Base-by-base conservation (phyloP, 495 filamentous ascomycete genomes). In the Rostrohypoxylon terebratum region DNA sequence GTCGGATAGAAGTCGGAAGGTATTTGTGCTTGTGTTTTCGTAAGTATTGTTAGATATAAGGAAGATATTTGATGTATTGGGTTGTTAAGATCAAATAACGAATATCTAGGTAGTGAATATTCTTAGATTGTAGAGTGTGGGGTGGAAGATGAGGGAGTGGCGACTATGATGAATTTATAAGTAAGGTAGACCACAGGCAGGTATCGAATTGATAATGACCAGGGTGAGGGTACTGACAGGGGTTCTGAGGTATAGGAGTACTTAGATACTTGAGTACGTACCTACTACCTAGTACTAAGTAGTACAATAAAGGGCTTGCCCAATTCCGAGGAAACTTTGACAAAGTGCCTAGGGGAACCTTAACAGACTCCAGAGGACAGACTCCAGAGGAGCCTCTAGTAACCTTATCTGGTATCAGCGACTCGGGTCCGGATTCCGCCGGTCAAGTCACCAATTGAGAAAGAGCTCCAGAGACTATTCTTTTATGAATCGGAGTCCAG, bases 391-490 rank as follows among this genome's bases (percentile, higher is more conserved):
- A 51, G 36, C 66, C 45, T 34, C 33, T 21, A 62, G 57, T 66
- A 73, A 73, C 71, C 71, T 66, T 73, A 69, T 73, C 62, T 23
- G 66, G 66, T 48, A 61, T 58, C 48, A 59, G 21, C 48, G 62
- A 74, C 66, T 69, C 62, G 71, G 66, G 69, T 42, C 65, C 65
- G 70, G 65, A 61, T 73, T 54, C 64, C 65, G 58, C 71, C 66
- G 71, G 10, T 38, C 44, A 55, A 69, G 62, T 63, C 61, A 59
- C 71, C 57, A 69, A 67, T 73, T 14, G 55, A 74, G 57, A 74
- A 55, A 55, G 51, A 53, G 48, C 23, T 31, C 23, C 38, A 44
- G 62, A 57, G 40, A 63, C 54, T 57, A 58, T 71, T 50, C 45
- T 50, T 50, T 63, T 50, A 16, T 50, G 60, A 54, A 23, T 63